Evolutionary conservation across 2,329 filamentous ascomycete genomes (phyloP), one percentile per base, ranked within the genome.

Genomic region (Chrysoporthe austroafricana): DNA sequence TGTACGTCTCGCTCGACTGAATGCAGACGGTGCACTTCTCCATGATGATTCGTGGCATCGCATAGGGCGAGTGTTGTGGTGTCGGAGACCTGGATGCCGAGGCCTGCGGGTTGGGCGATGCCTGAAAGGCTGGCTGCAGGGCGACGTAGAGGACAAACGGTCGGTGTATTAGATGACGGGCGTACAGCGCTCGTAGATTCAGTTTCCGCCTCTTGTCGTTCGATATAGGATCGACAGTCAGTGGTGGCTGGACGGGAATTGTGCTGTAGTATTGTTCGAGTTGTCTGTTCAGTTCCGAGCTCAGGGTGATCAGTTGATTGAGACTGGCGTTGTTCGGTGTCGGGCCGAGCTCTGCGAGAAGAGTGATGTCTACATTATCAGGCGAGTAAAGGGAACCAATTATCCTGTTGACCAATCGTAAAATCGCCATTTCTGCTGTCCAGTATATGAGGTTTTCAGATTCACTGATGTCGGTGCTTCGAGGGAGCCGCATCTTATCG

Each of bases 181-280:
- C 90, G 66, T 89, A 90, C 73, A 91, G 92, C 74, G 92, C 93
- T 73, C 92, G 91, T 5, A 88, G 87, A 50, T 90, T 85, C 72
- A 93, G 82, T n/a, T 90, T 88, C 42, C 84, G 82, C 48, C 91
- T 88, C 68, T 92, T 90, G 68, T 92, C 85, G 2, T 79, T 78
- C 0, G 88, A 80, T 9, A 88, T 85, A 1, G 80, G 79, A 58
- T 90, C 86, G 0, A 77, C 74, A 62, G 91, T 88, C 14, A 85
- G 76, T 0, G 72, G 71, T 83, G 91, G 92, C 66, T 76, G 74
- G 8, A 79, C 66, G 1, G 79, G 79, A 39, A 79, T 80, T 7
- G 77, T 77, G 44, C 70, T 68, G 63, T 80, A 79, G 77, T 78
- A 80, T 66, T 76, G 74, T 54, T 80, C 78, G 2, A 80, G 72